Evolutionary conservation across 257 asterid genomes (phyloP), one percentile per base, ranked within the genome.

Genomic region (Capsicum chinense): DNA sequence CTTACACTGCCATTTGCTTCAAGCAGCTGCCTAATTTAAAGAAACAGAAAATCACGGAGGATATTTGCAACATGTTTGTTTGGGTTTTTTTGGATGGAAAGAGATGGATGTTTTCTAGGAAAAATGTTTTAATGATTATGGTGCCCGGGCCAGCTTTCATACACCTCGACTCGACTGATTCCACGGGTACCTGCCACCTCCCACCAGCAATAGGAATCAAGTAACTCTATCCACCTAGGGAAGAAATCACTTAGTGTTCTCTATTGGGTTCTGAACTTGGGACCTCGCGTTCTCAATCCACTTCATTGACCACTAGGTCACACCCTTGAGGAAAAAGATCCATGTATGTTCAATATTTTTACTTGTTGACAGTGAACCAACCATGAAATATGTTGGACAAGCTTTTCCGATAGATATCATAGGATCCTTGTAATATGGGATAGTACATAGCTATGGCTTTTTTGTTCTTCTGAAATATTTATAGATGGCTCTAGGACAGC

Each of bases 351-450:
- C 58, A 71, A 47, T n/a, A 47, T 71, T 71, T 71, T n/a, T 71
- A 71, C 58, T 5, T 12, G 58, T 47, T 47, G 17, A 71, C 39
- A 42, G 16, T 44, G 79, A 48, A 73, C 59, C 80, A 48, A 6
- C 59, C 80, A 73, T 48, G 59, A 47, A 73, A 48, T 73, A 71
- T 73, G 80, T 73, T 47, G 59, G 59, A 73, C 13, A 50, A n/a
- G 15, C n/a, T 33, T 66, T n/a, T 66, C 73, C 6, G 10, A 33
- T 17, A 35, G 73, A 33, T 33, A 14, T 6, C 73, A 66, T 6
- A 13, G 73, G 73, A 12, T 33, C n/a, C 73, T 66, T 66, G n/a
- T 35, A 66, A 66, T 33, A 66, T n/a, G 47, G 47, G 47, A 33
- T 33, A 12, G 73, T 5, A 13, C 42, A 33, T 33, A 66, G 16